phyloP scores from a whole-genome alignment of 2,329 filamentous ascomycete species.

The Epichloe coenophiala region DNA sequence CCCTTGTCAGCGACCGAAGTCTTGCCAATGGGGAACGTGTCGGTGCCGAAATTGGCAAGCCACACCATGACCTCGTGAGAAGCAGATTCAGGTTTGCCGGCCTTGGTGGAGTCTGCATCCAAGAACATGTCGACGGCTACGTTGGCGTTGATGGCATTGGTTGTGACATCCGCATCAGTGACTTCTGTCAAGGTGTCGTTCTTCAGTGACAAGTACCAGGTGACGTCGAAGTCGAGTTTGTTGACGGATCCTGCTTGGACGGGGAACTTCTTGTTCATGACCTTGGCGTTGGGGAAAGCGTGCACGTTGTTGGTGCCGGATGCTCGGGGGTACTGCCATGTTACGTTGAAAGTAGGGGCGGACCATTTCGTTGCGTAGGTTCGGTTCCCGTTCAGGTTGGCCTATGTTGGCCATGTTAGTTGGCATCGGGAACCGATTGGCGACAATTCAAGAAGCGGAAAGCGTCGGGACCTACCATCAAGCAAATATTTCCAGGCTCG shows the following conservation, averaged over 20 bases:
- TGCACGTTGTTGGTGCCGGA: slow-evolving; percentile 28
- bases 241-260: slow-evolving; percentile 24
- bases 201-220: slow-evolving; percentile 35
- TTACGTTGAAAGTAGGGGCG: slow-evolving; percentile 36
- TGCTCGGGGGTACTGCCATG: slow-evolving; percentile 36
- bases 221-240: slow-evolving; percentile 28
- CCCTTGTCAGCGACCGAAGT: slow-evolving; percentile 8
- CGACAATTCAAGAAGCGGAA: not conserved
- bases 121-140: slow-evolving; percentile 47
- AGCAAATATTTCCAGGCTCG: slow-evolving; percentile 29
- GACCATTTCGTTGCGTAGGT: slow-evolving; percentile 32
- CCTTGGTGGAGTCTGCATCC: slow-evolving; percentile 27
- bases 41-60: slow-evolving; percentile 33
- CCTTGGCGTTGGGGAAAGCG: slow-evolving; percentile 39
- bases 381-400: slow-evolving; percentile 21
- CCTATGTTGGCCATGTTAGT: not conserved
- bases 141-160: slow-evolving; percentile 33
- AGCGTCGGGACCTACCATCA: slow-evolving; percentile 32
- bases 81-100: slow-evolving; percentile 27
- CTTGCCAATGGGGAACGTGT: slow-evolving; percentile 34
- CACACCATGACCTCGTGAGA: slow-evolving; percentile 44
- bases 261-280: slow-evolving; percentile 31
- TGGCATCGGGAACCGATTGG: not conserved
- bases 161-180: slow-evolving; percentile 19
- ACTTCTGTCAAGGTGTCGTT: slow-evolving; percentile 24